Evolutionary conservation across 2,329 filamentous ascomycete species (phyloP).

Genomic region (Orbilia oligospora): DNA sequence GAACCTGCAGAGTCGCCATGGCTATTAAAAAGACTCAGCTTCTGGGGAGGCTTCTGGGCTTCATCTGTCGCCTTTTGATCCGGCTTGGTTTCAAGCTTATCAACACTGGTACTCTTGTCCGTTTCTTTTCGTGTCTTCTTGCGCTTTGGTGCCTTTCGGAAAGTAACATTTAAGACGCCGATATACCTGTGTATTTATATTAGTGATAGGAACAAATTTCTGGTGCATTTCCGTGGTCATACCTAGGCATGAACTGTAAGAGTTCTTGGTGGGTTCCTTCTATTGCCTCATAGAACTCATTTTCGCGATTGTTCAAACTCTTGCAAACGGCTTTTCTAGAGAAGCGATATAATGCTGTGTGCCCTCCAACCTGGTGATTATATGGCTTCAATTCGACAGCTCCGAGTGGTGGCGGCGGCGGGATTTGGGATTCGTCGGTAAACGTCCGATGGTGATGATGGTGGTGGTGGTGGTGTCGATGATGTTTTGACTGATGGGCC

Average conservation of each 20-base stretch:
- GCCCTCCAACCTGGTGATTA: constrained; percentile 95
- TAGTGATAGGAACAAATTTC: constrained; percentile 62
- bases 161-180: constrained; percentile 87
- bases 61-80: constrained; percentile 64
- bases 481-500: constrained; percentile 60
- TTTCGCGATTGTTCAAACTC: constrained; percentile 96
- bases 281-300: constrained; percentile 98
- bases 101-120: constrained; percentile 63
- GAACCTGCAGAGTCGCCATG: constrained; percentile 39
- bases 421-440: constrained; percentile 42
- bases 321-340: constrained; percentile 96
- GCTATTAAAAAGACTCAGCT: constrained; percentile 56
- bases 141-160: constrained; percentile 75
- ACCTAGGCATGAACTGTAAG: constrained; percentile 90
- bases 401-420: constrained; percentile 76
- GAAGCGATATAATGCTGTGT: constrained; percentile 96
- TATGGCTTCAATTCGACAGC: constrained; percentile 97
- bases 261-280: constrained; percentile 91
- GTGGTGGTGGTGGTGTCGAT: constrained; percentile 65
- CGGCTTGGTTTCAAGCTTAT: constrained; percentile 62
- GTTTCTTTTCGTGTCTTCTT: constrained; percentile 66
- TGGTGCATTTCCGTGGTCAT: constrained; percentile 60
- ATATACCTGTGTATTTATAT: constrained; percentile 78
- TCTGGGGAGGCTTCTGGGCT: constrained; percentile 46
- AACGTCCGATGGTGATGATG: constrained; percentile 64